These are phyloP conservation scores for Ophioceras dolichostomum DNA, from an alignment of 2,329 filamentous ascomycete species.

Conservation along the genomic window DNA sequence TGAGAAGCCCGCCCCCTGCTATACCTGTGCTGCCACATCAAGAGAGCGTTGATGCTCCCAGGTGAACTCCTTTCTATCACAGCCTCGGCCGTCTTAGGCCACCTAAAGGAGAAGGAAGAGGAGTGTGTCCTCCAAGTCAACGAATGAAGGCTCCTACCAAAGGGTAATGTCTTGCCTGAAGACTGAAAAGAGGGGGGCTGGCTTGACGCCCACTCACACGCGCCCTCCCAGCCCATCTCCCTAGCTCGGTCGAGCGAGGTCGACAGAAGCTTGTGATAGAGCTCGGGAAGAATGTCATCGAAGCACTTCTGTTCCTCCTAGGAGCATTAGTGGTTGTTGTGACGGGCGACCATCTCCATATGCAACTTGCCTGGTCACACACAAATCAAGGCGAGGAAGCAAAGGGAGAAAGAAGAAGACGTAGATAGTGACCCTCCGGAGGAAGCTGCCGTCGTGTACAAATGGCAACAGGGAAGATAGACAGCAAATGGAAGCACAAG, in stretches of 20 bases:
- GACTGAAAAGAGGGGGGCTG: too few relatives aligned
- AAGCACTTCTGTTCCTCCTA: slow-evolving; percentile 21
- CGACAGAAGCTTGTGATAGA: slow-evolving; percentile 20
- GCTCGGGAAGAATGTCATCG: slow-evolving; percentile 16
- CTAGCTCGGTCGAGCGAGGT: slow-evolving; percentile 17
- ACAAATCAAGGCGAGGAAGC: neutral
- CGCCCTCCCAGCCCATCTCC: slow-evolving; percentile 20
- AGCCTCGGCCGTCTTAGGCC: slow-evolving; percentile 37
- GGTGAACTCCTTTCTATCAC: slow-evolving; percentile 31
- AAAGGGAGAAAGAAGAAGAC: too few relatives aligned
- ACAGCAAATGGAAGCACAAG: too few relatives aligned
- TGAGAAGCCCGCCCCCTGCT: too few relatives aligned
- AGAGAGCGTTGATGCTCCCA: slow-evolving; percentile 34
- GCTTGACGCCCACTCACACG: too few relatives aligned
- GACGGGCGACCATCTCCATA: slow-evolving; percentile 25
- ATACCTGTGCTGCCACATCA: slow-evolving; percentile 33
- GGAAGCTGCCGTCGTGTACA: too few relatives aligned
- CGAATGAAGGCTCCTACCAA: too few relatives aligned
- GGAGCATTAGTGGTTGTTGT: slow-evolving; percentile 20
- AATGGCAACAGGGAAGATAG: neutral
- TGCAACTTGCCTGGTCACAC: slow-evolving; percentile 20
- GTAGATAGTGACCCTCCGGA: too few relatives aligned
- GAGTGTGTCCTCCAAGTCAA: too few relatives aligned
- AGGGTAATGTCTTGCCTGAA: too few relatives aligned
- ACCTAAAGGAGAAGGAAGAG: slow-evolving; percentile 10